Percentiles rank a stretch among this genome's conserved stretches.
These are phyloP conservation scores for Solanum chacoense DNA, from an alignment of 305 asterid species.

Conservation along the genomic window DNA sequence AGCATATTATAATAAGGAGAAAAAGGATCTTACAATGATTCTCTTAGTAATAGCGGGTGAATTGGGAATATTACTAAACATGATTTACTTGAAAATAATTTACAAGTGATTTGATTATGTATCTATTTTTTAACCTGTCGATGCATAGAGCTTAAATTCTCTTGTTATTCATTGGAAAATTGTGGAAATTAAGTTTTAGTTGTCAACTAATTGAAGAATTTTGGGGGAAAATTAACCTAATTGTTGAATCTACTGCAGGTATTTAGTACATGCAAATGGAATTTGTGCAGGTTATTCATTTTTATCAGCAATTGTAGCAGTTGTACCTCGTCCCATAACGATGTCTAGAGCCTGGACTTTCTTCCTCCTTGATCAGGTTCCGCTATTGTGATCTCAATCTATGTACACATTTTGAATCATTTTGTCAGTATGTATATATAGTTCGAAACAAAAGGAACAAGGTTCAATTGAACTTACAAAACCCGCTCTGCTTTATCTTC, in stretches of 20 bases:
- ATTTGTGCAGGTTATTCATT: constrained; percentile 90
- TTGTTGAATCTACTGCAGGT: constrained; percentile 22
- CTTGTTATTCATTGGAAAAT: neutral
- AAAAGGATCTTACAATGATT: neutral
- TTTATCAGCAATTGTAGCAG: constrained; percentile 64
- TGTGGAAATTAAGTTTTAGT: neutral
- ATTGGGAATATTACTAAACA: neutral
- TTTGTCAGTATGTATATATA: neutral
- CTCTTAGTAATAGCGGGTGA: neutral
- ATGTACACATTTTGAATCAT: neutral
- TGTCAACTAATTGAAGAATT: neutral
- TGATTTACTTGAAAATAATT: neutral
- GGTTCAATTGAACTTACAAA: neutral
- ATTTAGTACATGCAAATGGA: constrained; percentile 82
- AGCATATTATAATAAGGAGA: neutral
- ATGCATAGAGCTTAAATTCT: neutral
- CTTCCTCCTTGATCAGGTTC: constrained; percentile 87
- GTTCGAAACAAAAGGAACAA: neutral
- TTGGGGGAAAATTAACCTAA: neutral
- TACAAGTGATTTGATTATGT: neutral
- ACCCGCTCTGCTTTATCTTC: too few relatives aligned
- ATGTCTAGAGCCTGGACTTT: constrained; percentile 75
- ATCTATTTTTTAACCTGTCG: neutral
- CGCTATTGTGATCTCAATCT: neutral
- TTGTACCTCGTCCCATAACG: constrained; percentile 64